phyloP scores from a whole-genome alignment of 2,329 filamentous ascomycete genomes.

The Penicillium sp. region DNA sequence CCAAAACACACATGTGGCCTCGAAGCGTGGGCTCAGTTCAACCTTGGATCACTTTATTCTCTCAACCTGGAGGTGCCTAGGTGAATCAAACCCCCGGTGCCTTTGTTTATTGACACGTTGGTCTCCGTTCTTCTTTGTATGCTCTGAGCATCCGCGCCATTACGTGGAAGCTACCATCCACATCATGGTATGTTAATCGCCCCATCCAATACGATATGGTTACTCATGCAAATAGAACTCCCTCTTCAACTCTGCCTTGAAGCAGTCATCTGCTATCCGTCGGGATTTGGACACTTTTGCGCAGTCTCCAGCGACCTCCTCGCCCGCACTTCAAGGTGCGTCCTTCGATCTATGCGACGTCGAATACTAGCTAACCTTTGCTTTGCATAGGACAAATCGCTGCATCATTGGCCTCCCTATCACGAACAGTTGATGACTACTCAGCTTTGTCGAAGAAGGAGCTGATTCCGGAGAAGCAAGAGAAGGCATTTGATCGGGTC shows the following conservation, averaged over 20 bases:
- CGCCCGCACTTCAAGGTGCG: slow-evolving; percentile 61
- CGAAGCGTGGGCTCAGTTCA: not conserved
- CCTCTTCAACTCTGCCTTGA: slow-evolving; percentile 80
- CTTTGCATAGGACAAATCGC: slow-evolving; percentile 64
- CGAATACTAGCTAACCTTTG: slow-evolving; percentile 32
- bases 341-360: not conserved
- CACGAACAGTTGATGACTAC: slow-evolving; percentile 92
- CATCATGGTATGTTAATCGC: slow-evolving; percentile 18
- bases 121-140: not conserved
- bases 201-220: not conserved
- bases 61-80: not conserved
- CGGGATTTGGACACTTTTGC: slow-evolving; percentile 72
- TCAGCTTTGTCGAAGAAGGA: slow-evolving; percentile 81
- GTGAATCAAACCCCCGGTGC: not conserved
- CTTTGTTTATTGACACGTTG: not conserved
- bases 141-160: not conserved
- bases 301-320: slow-evolving; percentile 57
- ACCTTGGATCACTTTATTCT: not conserved
- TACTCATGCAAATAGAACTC: slow-evolving; percentile 60
- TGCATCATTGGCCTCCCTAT: slow-evolving; percentile 77
- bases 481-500: slow-evolving; percentile 83
- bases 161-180: not conserved
- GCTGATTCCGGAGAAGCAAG: slow-evolving; percentile 84
- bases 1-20: slow-evolving; percentile 23
- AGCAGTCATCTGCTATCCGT: slow-evolving; percentile 78